Evolutionary conservation across 495 filamentous ascomycete genomes (phyloP).

Genomic region (Trichoderma reesei): DNA sequence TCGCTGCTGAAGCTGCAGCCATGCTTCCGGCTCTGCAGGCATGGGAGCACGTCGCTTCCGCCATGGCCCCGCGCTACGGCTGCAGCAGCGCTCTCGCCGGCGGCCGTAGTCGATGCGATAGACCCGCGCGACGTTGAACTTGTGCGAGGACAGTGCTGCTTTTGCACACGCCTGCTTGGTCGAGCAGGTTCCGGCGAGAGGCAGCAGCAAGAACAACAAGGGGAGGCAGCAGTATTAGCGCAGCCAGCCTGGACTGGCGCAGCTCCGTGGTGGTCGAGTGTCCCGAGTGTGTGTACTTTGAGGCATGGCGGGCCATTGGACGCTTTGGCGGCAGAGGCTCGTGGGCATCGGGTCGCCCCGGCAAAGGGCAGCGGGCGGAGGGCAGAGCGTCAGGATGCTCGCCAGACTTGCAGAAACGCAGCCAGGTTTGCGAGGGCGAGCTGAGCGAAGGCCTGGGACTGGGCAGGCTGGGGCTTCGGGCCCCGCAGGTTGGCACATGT

Average conservation of each 20-base stretch:
- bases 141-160: not conserved
- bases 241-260: not conserved
- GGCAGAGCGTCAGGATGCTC: not conserved
- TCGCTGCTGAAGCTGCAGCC: not conserved
- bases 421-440: not conserved
- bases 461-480: not conserved
- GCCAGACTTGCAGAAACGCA: not conserved
- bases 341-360: not conserved
- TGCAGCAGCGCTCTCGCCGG: not conserved
- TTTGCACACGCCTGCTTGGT: too few species aligned
- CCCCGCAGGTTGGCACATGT: constrained; percentile 4
- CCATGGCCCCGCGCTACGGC: not conserved
- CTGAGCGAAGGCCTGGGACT: not conserved
- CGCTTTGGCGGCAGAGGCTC: too few species aligned
- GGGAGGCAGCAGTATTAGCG: not conserved
- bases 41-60: not conserved
- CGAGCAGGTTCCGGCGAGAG: too few species aligned
- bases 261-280: too few species aligned
- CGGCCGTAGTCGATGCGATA: too few species aligned
- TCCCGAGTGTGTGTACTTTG: too few species aligned
- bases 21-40: not conserved
- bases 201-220: not conserved
- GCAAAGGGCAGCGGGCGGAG: not conserved
- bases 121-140: not conserved
- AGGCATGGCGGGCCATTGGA: too few species aligned